Conservation (phyloP, 1,284 basidiomycete species). For the Trametes sp. region DNA sequence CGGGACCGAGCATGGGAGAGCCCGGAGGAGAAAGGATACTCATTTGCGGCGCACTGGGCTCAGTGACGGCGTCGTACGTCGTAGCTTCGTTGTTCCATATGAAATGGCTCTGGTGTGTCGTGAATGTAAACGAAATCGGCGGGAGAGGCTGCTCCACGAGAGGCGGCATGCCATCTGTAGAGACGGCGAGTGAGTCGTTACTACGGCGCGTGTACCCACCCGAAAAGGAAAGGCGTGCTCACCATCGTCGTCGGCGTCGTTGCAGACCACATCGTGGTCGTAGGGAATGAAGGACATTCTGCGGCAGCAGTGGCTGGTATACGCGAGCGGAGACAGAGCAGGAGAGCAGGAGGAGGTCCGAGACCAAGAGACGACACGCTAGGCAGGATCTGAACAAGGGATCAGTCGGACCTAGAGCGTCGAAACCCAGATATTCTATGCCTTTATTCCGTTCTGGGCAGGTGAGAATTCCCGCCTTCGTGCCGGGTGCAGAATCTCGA, state of each 20-base stretch:
- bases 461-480: conserved; percentile 27
- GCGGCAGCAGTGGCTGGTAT: conserved; percentile 7
- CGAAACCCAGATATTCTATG: conserved; percentile 33
- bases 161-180: conserved; percentile 47
- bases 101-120: conserved; percentile 53
- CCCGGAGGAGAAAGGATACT: conserved; percentile 33
- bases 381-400: conserved; percentile 31
- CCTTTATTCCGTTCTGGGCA: conserved; percentile 46
- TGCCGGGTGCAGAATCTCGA: conserved; percentile 13
- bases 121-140: conserved; percentile 57
- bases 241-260: conserved; percentile 46
- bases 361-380: conserved; percentile 25
- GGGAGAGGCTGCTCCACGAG: conserved; percentile 58
- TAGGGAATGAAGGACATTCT: conserved; percentile 33
- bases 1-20: conserved; percentile 35
- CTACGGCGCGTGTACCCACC: conserved; percentile 33
- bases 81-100: conserved; percentile 48
- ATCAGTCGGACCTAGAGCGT: conserved; percentile 41
- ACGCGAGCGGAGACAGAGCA: conserved; percentile 24
- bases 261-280: conserved; percentile 34
- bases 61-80: conserved; percentile 46
- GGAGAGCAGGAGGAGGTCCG: conserved; percentile 26
- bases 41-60: conserved; percentile 32
- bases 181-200: conserved; percentile 24
- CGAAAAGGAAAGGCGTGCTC: conserved; percentile 35